Conservation (phyloP, 768 basidiomycete genomes). For the Mycena sanguinolenta region DNA sequence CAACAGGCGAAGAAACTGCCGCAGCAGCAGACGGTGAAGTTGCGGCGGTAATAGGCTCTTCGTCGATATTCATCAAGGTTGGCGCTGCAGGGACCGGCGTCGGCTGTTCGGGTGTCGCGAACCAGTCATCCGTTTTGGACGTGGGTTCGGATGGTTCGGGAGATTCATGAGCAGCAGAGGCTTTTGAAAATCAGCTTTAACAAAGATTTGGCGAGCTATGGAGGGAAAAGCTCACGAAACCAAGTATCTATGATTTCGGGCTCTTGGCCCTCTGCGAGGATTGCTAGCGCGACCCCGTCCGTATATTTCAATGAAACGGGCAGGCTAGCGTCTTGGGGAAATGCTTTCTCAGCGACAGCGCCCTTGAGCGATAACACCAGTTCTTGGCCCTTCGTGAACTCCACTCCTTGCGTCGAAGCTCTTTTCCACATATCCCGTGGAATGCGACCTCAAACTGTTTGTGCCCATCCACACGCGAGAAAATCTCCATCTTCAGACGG, state of each 20-base stretch:
- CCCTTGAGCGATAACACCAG: conserved; percentile 61
- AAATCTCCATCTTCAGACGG: conserved; percentile 45
- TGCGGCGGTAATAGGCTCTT: conserved; percentile 4
- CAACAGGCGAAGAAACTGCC: too few relatives aligned
- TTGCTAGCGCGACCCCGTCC: conserved; percentile 58
- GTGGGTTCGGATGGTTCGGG: conserved; percentile 8
- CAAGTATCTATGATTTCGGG: conserved; percentile 56
- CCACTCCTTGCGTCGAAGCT: conserved; percentile 47
- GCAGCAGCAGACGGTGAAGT: neutral
- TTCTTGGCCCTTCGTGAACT: conserved; percentile 56
- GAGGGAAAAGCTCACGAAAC: conserved; percentile 48
- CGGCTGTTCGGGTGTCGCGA: conserved; percentile 42
- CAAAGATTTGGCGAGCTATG: neutral
- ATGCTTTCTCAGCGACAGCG: conserved; percentile 49
- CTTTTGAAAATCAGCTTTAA: neutral
- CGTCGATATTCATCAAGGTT: conserved; percentile 29
- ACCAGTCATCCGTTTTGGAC: conserved; percentile 46
- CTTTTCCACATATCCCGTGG: conserved; percentile 45
- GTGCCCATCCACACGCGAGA: conserved; percentile 24
- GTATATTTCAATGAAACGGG: conserved; percentile 58
- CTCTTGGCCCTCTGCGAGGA: conserved; percentile 43
- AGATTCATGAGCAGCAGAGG: conserved; percentile 18
- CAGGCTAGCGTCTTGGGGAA: conserved; percentile 43
- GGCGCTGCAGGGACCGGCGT: conserved; percentile 26
- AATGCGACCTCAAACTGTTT: conserved; percentile 57